Base-by-base conservation (phyloP, 2,329 filamentous ascomycete genomes). In the Malbranchea zuffiana region DNA sequence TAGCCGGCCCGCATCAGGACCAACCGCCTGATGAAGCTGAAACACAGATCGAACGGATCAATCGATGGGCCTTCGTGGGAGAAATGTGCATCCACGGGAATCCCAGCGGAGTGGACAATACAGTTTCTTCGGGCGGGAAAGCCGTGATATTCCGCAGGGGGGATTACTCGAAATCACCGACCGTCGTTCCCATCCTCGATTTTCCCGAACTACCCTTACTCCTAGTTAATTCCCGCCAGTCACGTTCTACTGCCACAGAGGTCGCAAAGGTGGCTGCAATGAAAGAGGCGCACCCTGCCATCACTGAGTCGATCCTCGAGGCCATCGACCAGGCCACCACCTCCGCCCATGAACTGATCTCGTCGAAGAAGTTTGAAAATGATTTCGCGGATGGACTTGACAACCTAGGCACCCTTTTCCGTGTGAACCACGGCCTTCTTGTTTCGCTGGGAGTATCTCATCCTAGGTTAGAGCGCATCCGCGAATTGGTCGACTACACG, bases 11-110 rank as follows among this genome's bases (percentile, higher is more conserved):
- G 1, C 88, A 96, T 55, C 82, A 83, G 0, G 88, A 96, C 51
- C 88, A 96, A 59, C 84, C 86, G 3, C 63, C 77, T 1, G 78
- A 85, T 37, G 90, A 98, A 62, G 84, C 84, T n/a, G 78, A 82
- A 42, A 62, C 86, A 28, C 88, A 98, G 56, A 73, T 96, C 19
- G 87, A 96, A 63, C 78, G 88, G 45, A 95, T 98, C 63, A 98
- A 98, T 60, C 75, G 82, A 44, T 98, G 92, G 90, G 87, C 90
- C 0, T 96, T 95, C 59, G 90, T 98, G 1, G 82, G 82, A 16
- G 90, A 98, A 59, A 82, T 96, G 76, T 90, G 86, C 61, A 95
- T 96, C 45, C 90, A 98, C 55, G 90, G 88, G 24, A 96, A 93
- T 53, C 90, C 90, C 1, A 94, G 85, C 0, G 90, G 90, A 0